Conservation (phyloP, 1,139 yeast genomes). For the Debaryomyces psychrophilus region DNA sequence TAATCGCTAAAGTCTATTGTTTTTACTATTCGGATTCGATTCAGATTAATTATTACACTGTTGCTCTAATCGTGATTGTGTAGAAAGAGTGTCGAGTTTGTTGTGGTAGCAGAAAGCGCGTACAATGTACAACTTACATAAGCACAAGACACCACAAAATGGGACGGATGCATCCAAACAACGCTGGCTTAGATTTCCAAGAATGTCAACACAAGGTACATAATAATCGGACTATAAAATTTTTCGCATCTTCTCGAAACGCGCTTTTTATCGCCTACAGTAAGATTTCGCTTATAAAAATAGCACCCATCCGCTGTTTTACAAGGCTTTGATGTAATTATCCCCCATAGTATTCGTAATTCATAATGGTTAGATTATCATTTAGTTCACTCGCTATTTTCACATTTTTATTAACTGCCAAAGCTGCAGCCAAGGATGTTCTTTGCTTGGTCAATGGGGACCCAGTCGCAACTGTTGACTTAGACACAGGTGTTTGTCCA, state of each 20-base stretch:
- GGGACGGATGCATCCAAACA: neutral
- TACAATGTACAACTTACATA: neutral
- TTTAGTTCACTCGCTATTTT: slow-evolving; percentile 16
- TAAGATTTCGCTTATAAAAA: neutral
- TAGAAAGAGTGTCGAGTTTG: no score
- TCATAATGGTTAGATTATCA: slow-evolving; percentile 20
- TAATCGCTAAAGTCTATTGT: neutral
- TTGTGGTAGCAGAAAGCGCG: no score
- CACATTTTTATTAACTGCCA: slow-evolving; percentile 22
- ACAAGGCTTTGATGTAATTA: neutral
- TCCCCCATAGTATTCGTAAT: slow-evolving; percentile 1
- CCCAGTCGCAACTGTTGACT: slow-evolving; percentile 39
- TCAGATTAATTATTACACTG: no score
- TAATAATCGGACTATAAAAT: neutral
- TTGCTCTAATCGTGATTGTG: no score
- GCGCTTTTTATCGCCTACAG: neutral
- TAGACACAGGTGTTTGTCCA: slow-evolving; percentile 46
- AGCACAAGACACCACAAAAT: neutral
- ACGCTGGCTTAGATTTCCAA: neutral
- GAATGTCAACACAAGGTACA: neutral
- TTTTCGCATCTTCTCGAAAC: neutral
- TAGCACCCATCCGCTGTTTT: neutral
- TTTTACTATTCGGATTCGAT: no score
- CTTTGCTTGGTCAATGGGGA: slow-evolving; percentile 43
- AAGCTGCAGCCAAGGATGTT: slow-evolving; percentile 34